Conservation (phyloP, 2,329 filamentous ascomycete genomes). For the Calonectria crousiana region DNA sequence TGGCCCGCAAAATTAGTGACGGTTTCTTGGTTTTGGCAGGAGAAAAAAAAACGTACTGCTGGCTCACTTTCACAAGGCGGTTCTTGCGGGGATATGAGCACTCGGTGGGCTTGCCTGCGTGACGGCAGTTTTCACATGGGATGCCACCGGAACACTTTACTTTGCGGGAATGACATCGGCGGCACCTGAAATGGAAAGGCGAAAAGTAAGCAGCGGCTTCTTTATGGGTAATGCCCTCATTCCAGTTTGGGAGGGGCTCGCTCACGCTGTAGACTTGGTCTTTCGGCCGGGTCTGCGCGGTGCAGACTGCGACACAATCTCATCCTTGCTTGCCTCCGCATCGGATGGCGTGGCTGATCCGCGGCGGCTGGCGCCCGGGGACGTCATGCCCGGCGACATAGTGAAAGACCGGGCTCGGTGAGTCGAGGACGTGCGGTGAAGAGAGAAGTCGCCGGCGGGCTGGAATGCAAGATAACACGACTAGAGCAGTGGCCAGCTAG, state of each 20-base stretch:
- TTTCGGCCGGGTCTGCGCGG: conserved; percentile 34
- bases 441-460: conserved; percentile 8
- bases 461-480: not conserved
- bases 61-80: conserved; percentile 48
- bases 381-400: conserved; percentile 32
- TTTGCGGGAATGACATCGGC: conserved; percentile 49
- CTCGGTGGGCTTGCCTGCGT: conserved; percentile 45
- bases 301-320: conserved; percentile 27
- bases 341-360: conserved; percentile 36
- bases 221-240: not conserved
- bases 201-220: not conserved
- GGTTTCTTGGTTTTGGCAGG: too few relatives aligned
- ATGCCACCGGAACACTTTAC: conserved; percentile 50
- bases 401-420: conserved; percentile 10
- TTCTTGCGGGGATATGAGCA: conserved; percentile 50
- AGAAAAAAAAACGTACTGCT: conserved; percentile 38
- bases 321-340: conserved; percentile 32
- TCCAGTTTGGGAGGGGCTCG: not conserved
- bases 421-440: not conserved
- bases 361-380: conserved; percentile 23
- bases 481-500: not conserved
- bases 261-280: conserved; percentile 44
- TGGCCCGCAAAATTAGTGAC: conserved; percentile 11
- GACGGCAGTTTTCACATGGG: conserved; percentile 49
- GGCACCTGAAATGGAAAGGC: conserved; percentile 38